Conservation (phyloP, 2,329 filamentous ascomycete species). For the Apiospora marii region DNA sequence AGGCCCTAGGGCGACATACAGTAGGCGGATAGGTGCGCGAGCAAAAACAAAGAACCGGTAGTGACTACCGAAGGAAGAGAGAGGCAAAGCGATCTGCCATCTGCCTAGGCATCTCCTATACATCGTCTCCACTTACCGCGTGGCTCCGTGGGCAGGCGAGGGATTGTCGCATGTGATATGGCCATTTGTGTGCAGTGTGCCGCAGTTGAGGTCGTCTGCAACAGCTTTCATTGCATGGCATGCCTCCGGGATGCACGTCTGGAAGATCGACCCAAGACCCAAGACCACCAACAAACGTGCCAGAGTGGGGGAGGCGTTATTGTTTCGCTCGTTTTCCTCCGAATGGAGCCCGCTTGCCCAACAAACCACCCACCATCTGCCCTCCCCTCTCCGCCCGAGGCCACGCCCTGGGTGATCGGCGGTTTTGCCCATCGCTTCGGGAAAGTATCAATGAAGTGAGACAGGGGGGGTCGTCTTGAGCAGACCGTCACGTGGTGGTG, state of each 20-base stretch:
- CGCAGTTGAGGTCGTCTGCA: neutral
- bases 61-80: neutral
- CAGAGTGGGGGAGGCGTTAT: slow-evolving; percentile 3
- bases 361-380: neutral
- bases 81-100: slow-evolving; percentile 18
- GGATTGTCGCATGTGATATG: slow-evolving; percentile 17
- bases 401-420: neutral
- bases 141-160: neutral
- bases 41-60: neutral
- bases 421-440: slow-evolving; percentile 2
- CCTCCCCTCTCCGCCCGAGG: slow-evolving; percentile 4
- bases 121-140: slow-evolving; percentile 7
- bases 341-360: slow-evolving; percentile 12
- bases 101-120: neutral
- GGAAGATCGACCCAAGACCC: slow-evolving; percentile 12
- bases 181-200: neutral
- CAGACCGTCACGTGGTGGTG: slow-evolving; percentile 6
- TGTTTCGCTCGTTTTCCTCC: slow-evolving; percentile 17
- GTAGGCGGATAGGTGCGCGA: neutral
- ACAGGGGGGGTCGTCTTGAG: neutral
- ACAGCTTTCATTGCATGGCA: neutral
- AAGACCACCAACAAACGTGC: neutral
- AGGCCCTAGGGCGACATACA: neutral
- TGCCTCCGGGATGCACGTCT: neutral
- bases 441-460: slow-evolving; percentile 17